Conservation (phyloP, 2,329 filamentous ascomycete species). For the Botrytis paeoniae region DNA sequence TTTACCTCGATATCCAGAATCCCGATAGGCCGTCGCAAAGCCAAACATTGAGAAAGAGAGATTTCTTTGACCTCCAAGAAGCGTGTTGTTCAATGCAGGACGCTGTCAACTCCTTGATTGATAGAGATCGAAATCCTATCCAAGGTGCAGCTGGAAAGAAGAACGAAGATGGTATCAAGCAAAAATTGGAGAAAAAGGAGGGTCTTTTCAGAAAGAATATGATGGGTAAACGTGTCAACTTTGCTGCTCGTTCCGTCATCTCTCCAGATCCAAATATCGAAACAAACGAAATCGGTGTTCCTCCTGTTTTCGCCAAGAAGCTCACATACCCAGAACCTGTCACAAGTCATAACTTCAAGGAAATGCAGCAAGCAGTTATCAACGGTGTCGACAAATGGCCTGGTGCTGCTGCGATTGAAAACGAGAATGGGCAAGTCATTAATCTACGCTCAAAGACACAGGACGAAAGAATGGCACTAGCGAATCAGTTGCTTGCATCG, state of each 20-base stretch:
- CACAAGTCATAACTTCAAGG: slow-evolving; percentile 94
- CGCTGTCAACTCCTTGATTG: slow-evolving; percentile 86
- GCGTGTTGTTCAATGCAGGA: slow-evolving; percentile 85
- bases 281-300: slow-evolving; percentile 97
- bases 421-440: slow-evolving; percentile 88
- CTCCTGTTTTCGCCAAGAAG: slow-evolving; percentile 95
- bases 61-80: slow-evolving; percentile 74
- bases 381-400: slow-evolving; percentile 94
- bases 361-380: slow-evolving; percentile 92
- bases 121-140: slow-evolving; percentile 80
- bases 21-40: slow-evolving; percentile 26
- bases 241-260: slow-evolving; percentile 94
- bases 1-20: slow-evolving; percentile 62
- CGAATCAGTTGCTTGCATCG: slow-evolving; percentile 88
- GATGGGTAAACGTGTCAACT: slow-evolving; percentile 98
- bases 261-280: slow-evolving; percentile 98
- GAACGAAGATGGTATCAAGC: slow-evolving; percentile 93
- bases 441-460: slow-evolving; percentile 82
- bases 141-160: slow-evolving; percentile 73
- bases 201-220: slow-evolving; percentile 98
- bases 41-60: slow-evolving; percentile 47
- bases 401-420: slow-evolving; percentile 90
- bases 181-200: slow-evolving; percentile 97
- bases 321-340: slow-evolving; percentile 96
- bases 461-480: slow-evolving; percentile 83